These are phyloP conservation scores for Candida dajiaensis DNA, from an alignment of 805 yeast species.

Conservation along the genomic window DNA sequence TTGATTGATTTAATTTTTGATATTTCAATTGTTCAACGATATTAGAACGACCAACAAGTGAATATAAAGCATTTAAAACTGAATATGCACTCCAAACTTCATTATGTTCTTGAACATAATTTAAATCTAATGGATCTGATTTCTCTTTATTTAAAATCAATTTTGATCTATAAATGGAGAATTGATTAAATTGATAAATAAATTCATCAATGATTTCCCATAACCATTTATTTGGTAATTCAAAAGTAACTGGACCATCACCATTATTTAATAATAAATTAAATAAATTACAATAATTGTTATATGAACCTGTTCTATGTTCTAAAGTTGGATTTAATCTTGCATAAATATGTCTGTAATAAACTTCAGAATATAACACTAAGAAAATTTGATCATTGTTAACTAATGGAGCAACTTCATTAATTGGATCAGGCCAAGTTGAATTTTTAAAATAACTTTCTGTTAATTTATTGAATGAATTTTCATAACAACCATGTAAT, in stretches of 20 bases:
- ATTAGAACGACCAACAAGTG: conserved; percentile 35
- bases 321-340: conserved; percentile 36
- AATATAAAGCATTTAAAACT: conserved; percentile 43
- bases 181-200: conserved; percentile 44
- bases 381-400: conserved; percentile 39
- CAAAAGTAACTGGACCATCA: conserved; percentile 38
- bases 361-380: conserved; percentile 41
- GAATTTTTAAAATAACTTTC: conserved; percentile 37
- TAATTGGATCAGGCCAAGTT: conserved; percentile 41
- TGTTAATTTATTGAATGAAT: conserved; percentile 38
- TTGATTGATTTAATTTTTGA: conserved; percentile 14
- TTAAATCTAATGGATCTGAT: conserved; percentile 28
- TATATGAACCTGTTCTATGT: conserved; percentile 40
- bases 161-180: conserved; percentile 35
- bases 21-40: conserved; percentile 35
- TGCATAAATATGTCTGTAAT: conserved; percentile 45
- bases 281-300: conserved; percentile 43
- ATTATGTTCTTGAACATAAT: conserved; percentile 31
- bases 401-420: conserved; percentile 37
- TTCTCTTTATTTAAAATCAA: conserved; percentile 26
- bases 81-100: conserved; percentile 42
- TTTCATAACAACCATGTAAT: conserved; percentile 39
- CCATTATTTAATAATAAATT: conserved; percentile 37
- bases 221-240: conserved; percentile 42
- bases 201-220: conserved; percentile 50